A percentile compares a stretch with the other conserved stretches of the same genome.
Evolutionary conservation across 23 red algal genomes (phyloP).

Genomic region (Pyropia yezoensis): DNA sequence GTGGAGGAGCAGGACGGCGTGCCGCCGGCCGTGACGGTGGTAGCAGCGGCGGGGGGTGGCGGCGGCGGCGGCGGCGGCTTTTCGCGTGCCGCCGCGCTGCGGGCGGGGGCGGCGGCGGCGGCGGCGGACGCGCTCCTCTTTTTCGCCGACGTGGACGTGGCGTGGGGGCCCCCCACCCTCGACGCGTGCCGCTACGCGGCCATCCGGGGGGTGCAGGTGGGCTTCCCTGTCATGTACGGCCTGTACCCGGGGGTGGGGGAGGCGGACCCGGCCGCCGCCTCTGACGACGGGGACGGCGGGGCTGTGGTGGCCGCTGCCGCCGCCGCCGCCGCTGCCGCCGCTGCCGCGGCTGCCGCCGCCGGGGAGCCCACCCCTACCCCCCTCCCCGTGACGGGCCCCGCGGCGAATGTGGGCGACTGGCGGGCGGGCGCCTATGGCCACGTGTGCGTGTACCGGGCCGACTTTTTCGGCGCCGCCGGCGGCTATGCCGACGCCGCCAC

Average conservation of each 20-base stretch:
- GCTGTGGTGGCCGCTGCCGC: too few relatives aligned
- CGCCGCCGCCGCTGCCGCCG: too few relatives aligned
- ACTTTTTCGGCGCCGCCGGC: conserved; percentile 24
- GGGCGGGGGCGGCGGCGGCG: conserved; percentile 22
- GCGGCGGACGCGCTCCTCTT: conserved; percentile 36
- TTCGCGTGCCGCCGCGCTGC: conserved; percentile 27
- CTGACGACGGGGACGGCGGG: too few relatives aligned
- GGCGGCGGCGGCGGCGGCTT: conserved; percentile 8
- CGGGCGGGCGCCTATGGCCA: conserved; percentile 24
- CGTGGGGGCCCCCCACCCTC: conserved; percentile 17
- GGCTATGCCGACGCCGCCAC: conserved; percentile 6
- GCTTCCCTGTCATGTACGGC: conserved; percentile 39
- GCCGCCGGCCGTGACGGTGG: too few relatives aligned
- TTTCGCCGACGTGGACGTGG: conserved; percentile 35
- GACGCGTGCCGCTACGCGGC: conserved; percentile 35
- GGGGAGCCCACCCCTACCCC: too few relatives aligned
- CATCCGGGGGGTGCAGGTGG: conserved; percentile 17
- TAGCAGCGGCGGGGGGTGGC: too few relatives aligned
- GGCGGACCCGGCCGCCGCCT: too few relatives aligned
- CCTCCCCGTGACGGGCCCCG: background rate
- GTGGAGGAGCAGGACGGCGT: too few relatives aligned
- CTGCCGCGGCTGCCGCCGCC: too few relatives aligned
- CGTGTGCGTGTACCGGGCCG: conserved; percentile 29
- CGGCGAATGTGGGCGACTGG: conserved; percentile 36
- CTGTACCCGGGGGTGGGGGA: conserved; percentile 14